phyloP scores from a whole-genome alignment of 306 rosid species.

The Acacia confusa region DNA sequence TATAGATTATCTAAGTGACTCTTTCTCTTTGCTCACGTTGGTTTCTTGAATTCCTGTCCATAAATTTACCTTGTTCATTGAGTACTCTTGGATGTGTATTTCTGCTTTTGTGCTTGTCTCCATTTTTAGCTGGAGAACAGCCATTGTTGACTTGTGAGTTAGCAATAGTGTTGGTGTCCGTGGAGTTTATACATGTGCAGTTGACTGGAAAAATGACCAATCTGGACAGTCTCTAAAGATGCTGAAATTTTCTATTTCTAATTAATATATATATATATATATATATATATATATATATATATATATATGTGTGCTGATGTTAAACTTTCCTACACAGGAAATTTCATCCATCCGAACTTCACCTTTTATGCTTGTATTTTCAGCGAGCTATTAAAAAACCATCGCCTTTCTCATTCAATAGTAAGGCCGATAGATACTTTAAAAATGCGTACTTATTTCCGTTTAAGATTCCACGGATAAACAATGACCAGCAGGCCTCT shows the following conservation, averaged over 20 bases:
- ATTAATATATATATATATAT: too few species aligned
- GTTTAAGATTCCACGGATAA: background rate
- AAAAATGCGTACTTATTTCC: background rate
- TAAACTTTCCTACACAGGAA: background rate
- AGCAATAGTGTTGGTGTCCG: background rate
- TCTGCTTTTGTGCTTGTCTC: background rate
- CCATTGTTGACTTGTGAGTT: background rate
- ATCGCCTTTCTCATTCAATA: background rate
- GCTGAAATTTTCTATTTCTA: background rate
- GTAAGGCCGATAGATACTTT: too few species aligned
- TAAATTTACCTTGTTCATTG: background rate
- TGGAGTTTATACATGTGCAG: background rate
- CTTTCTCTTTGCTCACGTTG: background rate
- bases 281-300: too few species aligned
- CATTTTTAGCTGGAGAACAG: background rate
- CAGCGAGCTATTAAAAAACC: background rate
- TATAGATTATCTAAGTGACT: background rate
- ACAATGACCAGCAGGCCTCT: background rate
- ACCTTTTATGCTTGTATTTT: background rate
- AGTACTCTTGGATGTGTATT: background rate
- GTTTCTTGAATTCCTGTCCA: background rate
- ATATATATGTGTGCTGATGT: background rate
- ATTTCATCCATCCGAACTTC: background rate
- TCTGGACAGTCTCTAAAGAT: background rate
- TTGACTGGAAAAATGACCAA: background rate